These are phyloP conservation scores for Dittrichia graveolens DNA, from an alignment of 129 eudicot species.

Conservation along the genomic window DNA sequence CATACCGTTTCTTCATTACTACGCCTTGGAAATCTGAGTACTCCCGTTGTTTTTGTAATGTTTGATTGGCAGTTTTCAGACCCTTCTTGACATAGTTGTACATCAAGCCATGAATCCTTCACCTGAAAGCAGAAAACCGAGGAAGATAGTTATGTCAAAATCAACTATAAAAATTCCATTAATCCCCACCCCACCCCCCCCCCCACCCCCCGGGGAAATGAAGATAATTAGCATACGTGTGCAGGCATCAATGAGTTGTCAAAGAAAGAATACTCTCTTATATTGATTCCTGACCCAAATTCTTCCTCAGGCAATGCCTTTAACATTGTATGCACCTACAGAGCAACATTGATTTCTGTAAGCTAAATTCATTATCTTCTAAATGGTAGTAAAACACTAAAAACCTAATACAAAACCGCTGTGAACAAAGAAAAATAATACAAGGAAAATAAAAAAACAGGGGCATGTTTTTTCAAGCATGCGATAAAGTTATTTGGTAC, in stretches of 20 bases:
- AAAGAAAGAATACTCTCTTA: constrained; percentile 86
- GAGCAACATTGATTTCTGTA: neutral
- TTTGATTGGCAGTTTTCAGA: constrained; percentile 67
- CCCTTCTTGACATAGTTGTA: constrained; percentile 89
- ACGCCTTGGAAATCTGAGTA: constrained; percentile 67
- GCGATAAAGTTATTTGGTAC: neutral
- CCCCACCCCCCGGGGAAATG: neutral
- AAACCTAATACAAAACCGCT: neutral
- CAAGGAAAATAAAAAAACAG: too few relatives aligned
- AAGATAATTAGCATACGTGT: constrained; percentile 42
- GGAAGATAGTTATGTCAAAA: constrained; percentile 10
- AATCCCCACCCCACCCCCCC: neutral
- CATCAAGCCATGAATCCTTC: constrained; percentile 98
- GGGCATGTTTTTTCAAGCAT: neutral
- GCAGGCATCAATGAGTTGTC: constrained; percentile 76
- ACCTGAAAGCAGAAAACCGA: constrained; percentile 51
- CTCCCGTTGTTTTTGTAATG: constrained; percentile 47
- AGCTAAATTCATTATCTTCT: neutral
- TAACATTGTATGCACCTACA: constrained; percentile 81
- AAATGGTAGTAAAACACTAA: neutral
- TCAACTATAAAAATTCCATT: constrained; percentile 11
- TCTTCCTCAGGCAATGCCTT: constrained; percentile 66
- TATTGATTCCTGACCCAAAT: constrained; percentile 67
- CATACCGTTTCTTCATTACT: constrained; percentile 86
- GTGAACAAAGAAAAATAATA: neutral